Base-by-base conservation (phyloP, 2,329 filamentous ascomycete genomes). In the Cyphellophora europaea region DNA sequence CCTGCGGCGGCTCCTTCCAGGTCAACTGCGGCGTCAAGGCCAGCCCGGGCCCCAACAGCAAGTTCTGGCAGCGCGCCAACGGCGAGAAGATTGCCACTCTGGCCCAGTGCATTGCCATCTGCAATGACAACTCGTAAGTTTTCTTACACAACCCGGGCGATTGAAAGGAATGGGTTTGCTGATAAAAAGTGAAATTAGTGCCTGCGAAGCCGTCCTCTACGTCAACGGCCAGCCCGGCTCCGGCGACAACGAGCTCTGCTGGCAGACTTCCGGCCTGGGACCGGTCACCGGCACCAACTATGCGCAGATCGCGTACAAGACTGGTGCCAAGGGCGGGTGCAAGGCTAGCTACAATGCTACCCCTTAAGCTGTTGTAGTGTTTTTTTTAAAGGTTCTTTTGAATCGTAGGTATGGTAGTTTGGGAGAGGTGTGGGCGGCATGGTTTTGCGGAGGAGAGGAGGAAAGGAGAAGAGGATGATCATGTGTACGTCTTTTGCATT, bases 1-100 rank as follows among this genome's bases (percentile, higher is more conserved):
- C 42, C 3, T 44, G 42, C 38, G 36, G 21, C 27, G 41, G 42
- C 33, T 12, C 18, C 2, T 44, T 28, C 38, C 5, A 15, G 11
- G 33, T 44, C 18, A 36, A 44, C 39, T 44, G 42, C 38, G 34
- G 12, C 21, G 35, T 37, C 31, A 19, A 33, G 13, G 42, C 38
- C 14, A 19, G 15, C 30, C 33, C 39, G 15, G 29, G 16, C 25
- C 5, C 33, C 23, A 15, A 19, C 32, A 14, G 35, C 19, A 30
- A 29, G 5, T 44, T 44, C 32, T 44, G 38, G 38, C 27, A 39
- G 28, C 27, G 38, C 25, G 27, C 16, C 17, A 19, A 10, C 8
- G 27, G 19, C 18, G 27, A 12, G 11, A 5, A 30, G n/a, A 32
- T 43, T 10, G 19, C 15, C 15, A 37, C 38, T 3, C 42, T 44